These are phyloP conservation scores for Diaporthe ampelina DNA, from an alignment of 2,329 filamentous ascomycete genomes.

Conservation along the genomic window DNA sequence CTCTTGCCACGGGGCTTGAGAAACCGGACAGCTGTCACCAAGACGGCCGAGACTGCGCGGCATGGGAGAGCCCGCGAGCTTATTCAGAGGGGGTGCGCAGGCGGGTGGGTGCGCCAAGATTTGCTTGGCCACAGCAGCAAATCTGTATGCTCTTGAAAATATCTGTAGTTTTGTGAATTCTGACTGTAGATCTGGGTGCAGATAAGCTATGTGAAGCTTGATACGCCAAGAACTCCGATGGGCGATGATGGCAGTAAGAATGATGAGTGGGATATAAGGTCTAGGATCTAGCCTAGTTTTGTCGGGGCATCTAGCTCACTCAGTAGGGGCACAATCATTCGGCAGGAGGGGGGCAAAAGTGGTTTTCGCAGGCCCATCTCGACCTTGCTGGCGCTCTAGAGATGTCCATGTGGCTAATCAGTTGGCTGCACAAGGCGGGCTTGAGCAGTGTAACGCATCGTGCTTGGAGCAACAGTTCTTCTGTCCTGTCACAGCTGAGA, in stretches of 20 bases:
- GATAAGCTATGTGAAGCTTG: background rate
- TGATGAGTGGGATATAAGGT: background rate
- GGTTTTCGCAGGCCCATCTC: background rate
- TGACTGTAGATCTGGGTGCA: background rate
- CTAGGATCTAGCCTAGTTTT: background rate
- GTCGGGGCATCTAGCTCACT: background rate
- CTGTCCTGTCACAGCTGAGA: slow-evolving; percentile 18
- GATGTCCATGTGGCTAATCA: background rate
- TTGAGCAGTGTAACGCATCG: slow-evolving; percentile 30
- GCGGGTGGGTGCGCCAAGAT: slow-evolving; percentile 25
- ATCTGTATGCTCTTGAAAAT: background rate
- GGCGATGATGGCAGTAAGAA: background rate
- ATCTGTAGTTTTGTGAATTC: background rate
- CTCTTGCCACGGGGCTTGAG: slow-evolving; percentile 28
- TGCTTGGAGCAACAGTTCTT: background rate
- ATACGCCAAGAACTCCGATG: background rate
- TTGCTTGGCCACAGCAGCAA: slow-evolving; percentile 21
- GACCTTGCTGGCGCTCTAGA: background rate
- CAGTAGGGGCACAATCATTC: background rate
- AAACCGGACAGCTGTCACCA: slow-evolving; percentile 8
- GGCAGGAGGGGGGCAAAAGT: background rate
- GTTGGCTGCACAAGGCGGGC: slow-evolving; percentile 2
- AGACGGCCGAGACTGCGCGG: slow-evolving; percentile 26
- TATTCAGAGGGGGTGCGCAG: slow-evolving; percentile 25
- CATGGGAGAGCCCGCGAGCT: slow-evolving; percentile 30